Percentiles rank a stretch among this genome's conserved stretches.
Evolutionary conservation across 192 early-diverging fungal species (phyloP).

Genomic region (Coemansia sp.): DNA sequence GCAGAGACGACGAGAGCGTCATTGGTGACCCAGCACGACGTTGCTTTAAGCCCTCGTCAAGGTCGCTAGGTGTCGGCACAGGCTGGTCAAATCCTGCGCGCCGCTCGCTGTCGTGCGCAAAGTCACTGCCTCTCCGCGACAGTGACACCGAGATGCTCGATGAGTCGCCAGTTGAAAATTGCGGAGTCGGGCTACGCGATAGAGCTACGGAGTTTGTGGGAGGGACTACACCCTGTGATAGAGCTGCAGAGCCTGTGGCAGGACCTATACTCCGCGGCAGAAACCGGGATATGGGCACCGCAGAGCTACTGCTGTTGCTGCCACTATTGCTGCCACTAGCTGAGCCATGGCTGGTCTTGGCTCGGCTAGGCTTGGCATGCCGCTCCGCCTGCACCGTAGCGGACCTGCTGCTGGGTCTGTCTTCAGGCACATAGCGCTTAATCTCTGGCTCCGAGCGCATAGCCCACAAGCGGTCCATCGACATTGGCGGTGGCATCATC

Average conservation of each 20-base stretch:
- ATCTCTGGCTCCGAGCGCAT: slow-evolving; percentile 48
- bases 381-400: not conserved
- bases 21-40: slow-evolving; percentile 21
- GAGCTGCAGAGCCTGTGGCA: not conserved
- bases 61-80: slow-evolving; percentile 6
- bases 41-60: slow-evolving; percentile 39
- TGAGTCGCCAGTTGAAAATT: not conserved
- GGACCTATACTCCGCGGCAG: slow-evolving; percentile 5
- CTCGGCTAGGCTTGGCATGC: not conserved
- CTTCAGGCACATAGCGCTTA: slow-evolving; percentile 7
- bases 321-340: not conserved
- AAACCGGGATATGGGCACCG: slow-evolving; percentile 31
- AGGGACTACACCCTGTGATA: slow-evolving; percentile 1
- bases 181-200: not conserved
- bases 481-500: slow-evolving; percentile 2
- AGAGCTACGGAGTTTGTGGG: not conserved
- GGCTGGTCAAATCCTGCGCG: slow-evolving; percentile 39
- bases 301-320: slow-evolving; percentile 4
- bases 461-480: slow-evolving; percentile 15
- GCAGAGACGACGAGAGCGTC: slow-evolving; percentile 24
- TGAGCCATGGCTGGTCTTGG: not conserved
- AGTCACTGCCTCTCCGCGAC: slow-evolving; percentile 1
- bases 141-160: not conserved
- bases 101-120: slow-evolving; percentile 16
- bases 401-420: slow-evolving; percentile 6